Conservation (phyloP, 2,329 filamentous ascomycete genomes). For the Alternaria triticimaculans region DNA sequence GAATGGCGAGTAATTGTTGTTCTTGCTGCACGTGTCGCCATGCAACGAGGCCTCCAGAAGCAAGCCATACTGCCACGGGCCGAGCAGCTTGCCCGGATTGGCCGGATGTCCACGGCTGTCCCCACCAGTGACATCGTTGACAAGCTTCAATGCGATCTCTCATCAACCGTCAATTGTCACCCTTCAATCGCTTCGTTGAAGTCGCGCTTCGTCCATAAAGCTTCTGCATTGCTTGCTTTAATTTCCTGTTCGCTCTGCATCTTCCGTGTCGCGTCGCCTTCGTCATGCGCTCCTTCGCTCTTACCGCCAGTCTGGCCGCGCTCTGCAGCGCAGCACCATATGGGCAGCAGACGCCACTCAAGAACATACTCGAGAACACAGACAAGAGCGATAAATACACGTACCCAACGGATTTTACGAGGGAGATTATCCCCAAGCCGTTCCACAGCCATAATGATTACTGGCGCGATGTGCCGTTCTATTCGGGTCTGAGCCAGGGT, state of each 20-base stretch:
- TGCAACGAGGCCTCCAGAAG: background rate
- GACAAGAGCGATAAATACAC: conserved; percentile 60
- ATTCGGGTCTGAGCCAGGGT: conserved; percentile 62
- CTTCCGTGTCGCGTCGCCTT: background rate
- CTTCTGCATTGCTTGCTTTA: background rate
- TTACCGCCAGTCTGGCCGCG: conserved; percentile 20
- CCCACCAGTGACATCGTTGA: conserved; percentile 31
- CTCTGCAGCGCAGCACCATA: conserved; percentile 37
- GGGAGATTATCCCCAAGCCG: conserved; percentile 64
- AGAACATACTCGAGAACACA: conserved; percentile 63
- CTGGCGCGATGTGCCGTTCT: conserved; percentile 57
- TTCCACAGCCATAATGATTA: conserved; percentile 69
- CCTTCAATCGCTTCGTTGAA: conserved; percentile 4
- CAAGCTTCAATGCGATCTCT: conserved; percentile 13
- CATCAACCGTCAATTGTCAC: conserved; percentile 12
- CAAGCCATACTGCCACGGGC: conserved; percentile 14
- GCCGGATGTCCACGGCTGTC: conserved; percentile 23
- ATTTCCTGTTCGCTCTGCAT: background rate
- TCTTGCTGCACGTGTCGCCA: background rate
- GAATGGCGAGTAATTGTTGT: background rate
- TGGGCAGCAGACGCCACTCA: conserved; percentile 54
- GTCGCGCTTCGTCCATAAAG: background rate
- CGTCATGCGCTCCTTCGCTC: conserved; percentile 30
- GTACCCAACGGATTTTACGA: conserved; percentile 68
- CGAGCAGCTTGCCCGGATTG: conserved; percentile 18